Evolutionary conservation across 108 stramenopile genomes (phyloP), one percentile per base, ranked within the genome.

Genomic region (Cyclotella baltica): DNA sequence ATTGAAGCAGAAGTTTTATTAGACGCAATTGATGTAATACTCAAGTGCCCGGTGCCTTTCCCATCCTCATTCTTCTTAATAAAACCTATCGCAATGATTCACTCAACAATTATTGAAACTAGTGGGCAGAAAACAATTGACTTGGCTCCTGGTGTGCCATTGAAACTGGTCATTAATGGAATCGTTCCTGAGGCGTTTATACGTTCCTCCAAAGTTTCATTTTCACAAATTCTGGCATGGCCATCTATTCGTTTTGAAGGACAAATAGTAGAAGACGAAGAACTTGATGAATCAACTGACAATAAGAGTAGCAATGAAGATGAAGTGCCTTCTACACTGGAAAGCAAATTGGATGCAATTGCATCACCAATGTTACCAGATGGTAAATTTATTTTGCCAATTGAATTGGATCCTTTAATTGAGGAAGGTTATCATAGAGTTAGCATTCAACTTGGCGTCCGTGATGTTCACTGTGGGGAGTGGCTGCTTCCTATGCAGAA

Each of bases 151-250:
- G 77, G 77, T 19, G 22, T 57, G 28, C 37, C 53, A 15, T 16
- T 71, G 20, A 71, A 65, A 43, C 28, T 78, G 27, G 28, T 78
- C 4, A 18, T 63, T 11, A 72, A 62, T 57, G 77, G 77, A 4
- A 35, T 72, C 30, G 15, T 78, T 6, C 77, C 77, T 30, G 52
- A 47, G 1, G 30, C 25, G 3, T 77, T 77, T 8, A 23, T 76
- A 16, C 34, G 53, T 9, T 64, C 63, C 28, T 19, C 77, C 15
- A 50, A 52, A 28, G 11, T 78, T 18, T 2, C 40, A 34, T 56
- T 78, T 35, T 78, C 27, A 50, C 62, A 72, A 34, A 47, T 72
- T 38, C 62, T 71, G 43, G 77, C 77, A 19, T 71, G 77, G 70
- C 2, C 29, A 11, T 62, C 19, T 57, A 35, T 78, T 18, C 20